phyloP scores from a whole-genome alignment of 768 basidiomycete genomes.

The Leccinum disarticulatum region DNA sequence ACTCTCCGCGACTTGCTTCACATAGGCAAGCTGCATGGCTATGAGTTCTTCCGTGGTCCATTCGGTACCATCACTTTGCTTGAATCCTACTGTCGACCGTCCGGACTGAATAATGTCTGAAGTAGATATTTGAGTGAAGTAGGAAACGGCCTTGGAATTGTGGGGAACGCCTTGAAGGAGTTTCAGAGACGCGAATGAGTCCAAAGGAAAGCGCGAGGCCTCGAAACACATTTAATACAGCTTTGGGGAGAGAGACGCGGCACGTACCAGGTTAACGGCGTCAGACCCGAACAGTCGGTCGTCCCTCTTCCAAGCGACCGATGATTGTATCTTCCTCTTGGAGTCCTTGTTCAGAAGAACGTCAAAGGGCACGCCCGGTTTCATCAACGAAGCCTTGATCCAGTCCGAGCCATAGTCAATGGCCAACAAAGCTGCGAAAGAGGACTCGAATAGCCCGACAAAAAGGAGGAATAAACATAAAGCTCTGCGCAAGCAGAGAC shows the following conservation, averaged over 20 bases:
- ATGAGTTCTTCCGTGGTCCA: slow-evolving; percentile 90
- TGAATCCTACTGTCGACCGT: slow-evolving; percentile 61
- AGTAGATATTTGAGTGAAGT: slow-evolving; percentile 56
- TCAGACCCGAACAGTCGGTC: slow-evolving; percentile 90
- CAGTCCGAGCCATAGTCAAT: slow-evolving; percentile 99
- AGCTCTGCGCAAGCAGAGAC: slow-evolving; percentile 27
- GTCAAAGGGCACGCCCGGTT: slow-evolving; percentile 93
- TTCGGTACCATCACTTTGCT: slow-evolving; percentile 58
- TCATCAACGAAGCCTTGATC: slow-evolving; percentile 95
- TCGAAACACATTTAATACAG: slow-evolving; percentile 31
- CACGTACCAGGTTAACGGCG: slow-evolving; percentile 81
- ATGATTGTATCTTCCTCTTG: slow-evolving; percentile 90
- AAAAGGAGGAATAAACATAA: slow-evolving; percentile 27
- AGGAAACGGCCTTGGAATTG: slow-evolving; percentile 56
- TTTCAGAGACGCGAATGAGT: slow-evolving; percentile 86
- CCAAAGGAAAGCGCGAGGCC: slow-evolving; percentile 90
- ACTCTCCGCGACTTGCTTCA: slow-evolving; percentile 83
- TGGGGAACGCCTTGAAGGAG: slow-evolving; percentile 72
- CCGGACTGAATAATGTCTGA: slow-evolving; percentile 52
- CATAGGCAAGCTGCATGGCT: slow-evolving; percentile 91
- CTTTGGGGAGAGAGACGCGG: not conserved
- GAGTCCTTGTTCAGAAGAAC: slow-evolving; percentile 96
- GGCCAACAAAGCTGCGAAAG: slow-evolving; percentile 80
- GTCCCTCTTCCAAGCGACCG: slow-evolving; percentile 88
- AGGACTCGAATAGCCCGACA: slow-evolving; percentile 29